Conservation (phyloP, 208 protist genomes). For the Kentomonas sorsogonicus region DNA sequence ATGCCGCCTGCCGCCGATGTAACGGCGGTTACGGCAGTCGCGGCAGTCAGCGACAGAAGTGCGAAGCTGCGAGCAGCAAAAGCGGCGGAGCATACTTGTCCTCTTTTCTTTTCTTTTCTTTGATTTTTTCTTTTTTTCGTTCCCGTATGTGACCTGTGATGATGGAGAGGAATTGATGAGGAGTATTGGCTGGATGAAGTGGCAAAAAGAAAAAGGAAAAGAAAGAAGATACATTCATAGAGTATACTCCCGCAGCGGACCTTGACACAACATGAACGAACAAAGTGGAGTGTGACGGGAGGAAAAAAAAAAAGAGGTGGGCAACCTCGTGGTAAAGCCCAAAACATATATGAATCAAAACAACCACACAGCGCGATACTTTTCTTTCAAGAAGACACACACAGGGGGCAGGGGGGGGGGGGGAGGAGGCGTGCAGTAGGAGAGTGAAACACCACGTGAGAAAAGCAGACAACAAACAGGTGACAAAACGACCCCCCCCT, state of each 20-base stretch:
- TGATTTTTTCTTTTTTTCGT: too few relatives aligned
- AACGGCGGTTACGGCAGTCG: not conserved
- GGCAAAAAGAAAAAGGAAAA: conserved; percentile 11
- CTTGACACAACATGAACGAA: not conserved
- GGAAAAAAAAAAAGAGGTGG: not conserved
- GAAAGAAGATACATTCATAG: conserved; percentile 3
- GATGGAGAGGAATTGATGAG: not conserved
- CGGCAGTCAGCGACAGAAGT: not conserved
- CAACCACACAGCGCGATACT: not conserved
- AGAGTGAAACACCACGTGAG: not conserved
- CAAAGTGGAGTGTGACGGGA: not conserved
- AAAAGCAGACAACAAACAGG: not conserved
- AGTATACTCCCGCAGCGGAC: not conserved
- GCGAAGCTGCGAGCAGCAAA: too few relatives aligned
- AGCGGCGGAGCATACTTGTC: too few relatives aligned
- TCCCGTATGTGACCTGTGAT: too few relatives aligned
- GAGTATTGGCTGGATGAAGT: not conserved
- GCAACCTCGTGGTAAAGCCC: not conserved
- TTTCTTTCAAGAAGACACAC: not conserved
- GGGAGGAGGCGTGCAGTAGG: not conserved
- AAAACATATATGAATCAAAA: not conserved
- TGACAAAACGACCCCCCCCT: not conserved
- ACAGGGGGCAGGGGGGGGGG: not conserved
- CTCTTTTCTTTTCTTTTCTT: not conserved
- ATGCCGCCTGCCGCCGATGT: too few relatives aligned